Base-by-base conservation (phyloP, 176 grass and related monocot genomes). In the Phoenix roebelenii region DNA sequence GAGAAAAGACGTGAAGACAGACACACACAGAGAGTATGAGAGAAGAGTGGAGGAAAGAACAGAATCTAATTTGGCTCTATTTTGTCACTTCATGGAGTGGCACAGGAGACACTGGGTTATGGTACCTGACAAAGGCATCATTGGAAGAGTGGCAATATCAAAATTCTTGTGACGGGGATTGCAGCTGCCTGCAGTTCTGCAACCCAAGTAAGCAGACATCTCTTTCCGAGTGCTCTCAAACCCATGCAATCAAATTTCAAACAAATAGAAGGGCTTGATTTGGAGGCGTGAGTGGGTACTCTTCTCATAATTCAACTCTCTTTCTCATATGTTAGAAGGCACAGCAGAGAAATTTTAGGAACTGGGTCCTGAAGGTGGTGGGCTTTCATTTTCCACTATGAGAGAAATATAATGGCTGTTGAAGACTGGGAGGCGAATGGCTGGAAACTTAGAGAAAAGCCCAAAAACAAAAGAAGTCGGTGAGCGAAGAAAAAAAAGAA, bases 321-420 rank as follows among this genome's bases (percentile, higher is more conserved):
- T 44, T 12, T 14, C 35, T 73, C 59, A 48, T 24, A 9, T 55
- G 49, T 54, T 18, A 55, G 48, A 55, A 54, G 30, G 24, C 19
- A 49, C n/a, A n/a, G 0, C 3, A 18, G 51, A 55, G 26, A 63
- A 20, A 59, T 55, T 73, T 48, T 18, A 63, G 70, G 51, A 55
- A 48, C 51, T 54, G 70, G 51, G 59, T 16, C 51, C 50, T 63
- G 62, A 50, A 49, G 30, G 51, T 55, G 59, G 50, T 55, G 49
- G 16, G 70, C 16, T 54, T 54, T 63, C 59, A 48, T 73, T 73
- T 73, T 63, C 59, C 63, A 73, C 39, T 62, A 62, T 14, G 18
- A 55, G 59, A 7, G 56, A 22, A 51, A 18, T 73, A 63, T 63
- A 73, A 63, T 73, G 61, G 59, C 49, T 53, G 58, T 44, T 24